A percentile compares a stretch with the other conserved stretches of the same genome.
Conservation (phyloP, 2,329 filamentous ascomycete species). For the Westerdykella ornata region DNA sequence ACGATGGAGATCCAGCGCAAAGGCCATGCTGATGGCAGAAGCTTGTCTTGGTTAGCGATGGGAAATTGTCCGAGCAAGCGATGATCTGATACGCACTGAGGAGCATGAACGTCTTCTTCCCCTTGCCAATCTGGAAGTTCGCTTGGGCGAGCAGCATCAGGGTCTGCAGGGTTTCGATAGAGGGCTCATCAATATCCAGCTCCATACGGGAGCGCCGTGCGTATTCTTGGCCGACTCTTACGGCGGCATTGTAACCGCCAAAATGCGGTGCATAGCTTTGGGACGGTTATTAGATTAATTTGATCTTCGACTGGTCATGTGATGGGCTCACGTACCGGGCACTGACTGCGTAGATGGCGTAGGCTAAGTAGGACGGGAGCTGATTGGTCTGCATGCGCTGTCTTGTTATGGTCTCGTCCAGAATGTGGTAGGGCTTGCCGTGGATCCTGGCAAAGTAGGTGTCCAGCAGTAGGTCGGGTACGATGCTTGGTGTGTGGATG, state of each 20-base stretch:
- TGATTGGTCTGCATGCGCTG: constrained; percentile 65
- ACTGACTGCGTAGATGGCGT: constrained; percentile 48
- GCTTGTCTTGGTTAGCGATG: constrained; percentile 43
- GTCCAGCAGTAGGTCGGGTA: constrained; percentile 61
- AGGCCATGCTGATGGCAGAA: constrained; percentile 72
- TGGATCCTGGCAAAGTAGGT: constrained; percentile 75
- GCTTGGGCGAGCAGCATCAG: constrained; percentile 68
- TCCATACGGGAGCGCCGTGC: constrained; percentile 61
- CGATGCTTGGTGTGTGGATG: constrained; percentile 42
- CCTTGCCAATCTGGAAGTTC: constrained; percentile 69
- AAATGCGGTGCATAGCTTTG: constrained; percentile 62
- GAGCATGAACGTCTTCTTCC: constrained; percentile 82
- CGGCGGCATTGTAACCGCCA: constrained; percentile 59
- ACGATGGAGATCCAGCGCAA: constrained; percentile 73
- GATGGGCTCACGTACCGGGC: constrained; percentile 33
- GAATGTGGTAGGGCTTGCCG: constrained; percentile 72
- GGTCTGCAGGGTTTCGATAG: constrained; percentile 69
- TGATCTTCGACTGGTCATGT: constrained; percentile 49
- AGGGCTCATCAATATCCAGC: constrained; percentile 74
- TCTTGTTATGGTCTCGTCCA: constrained; percentile 69
- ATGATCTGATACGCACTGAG: constrained; percentile 60
- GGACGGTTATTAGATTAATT: constrained; percentile 17
- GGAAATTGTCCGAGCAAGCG: constrained; percentile 3
- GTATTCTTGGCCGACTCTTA: constrained; percentile 65
- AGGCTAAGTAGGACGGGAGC: constrained; percentile 47